phyloP scores from a whole-genome alignment of 371 early-diverging fungal species.

The Haplosporangium sp. region DNA sequence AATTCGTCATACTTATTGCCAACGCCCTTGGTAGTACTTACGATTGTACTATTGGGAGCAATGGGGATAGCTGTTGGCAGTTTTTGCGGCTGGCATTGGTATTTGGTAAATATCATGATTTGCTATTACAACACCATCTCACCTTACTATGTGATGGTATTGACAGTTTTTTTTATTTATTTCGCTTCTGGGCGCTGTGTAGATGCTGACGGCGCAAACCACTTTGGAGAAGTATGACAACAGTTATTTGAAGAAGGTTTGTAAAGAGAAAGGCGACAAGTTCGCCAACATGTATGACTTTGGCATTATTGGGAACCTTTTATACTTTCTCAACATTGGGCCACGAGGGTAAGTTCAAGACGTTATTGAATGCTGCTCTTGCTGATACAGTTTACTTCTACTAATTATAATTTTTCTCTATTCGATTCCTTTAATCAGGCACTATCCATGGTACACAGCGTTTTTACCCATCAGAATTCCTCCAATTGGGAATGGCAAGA shows the following conservation, averaged over 20 bases:
- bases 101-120: slow-evolving; percentile 56
- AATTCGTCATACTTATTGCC: slow-evolving; percentile 70
- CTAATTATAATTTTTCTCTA: neutral
- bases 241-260: slow-evolving; percentile 61
- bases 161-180: neutral
- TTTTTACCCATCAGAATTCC: slow-evolving; percentile 66
- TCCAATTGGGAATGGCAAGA: slow-evolving; percentile 59
- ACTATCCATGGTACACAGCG: slow-evolving; percentile 64
- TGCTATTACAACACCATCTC: neutral
- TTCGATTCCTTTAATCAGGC: neutral
- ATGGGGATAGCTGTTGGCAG: slow-evolving; percentile 69
- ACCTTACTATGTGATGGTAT: neutral
- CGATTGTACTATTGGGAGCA: slow-evolving; percentile 66
- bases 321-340: slow-evolving; percentile 66
- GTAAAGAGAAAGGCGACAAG: slow-evolving; percentile 65
- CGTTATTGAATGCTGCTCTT: too few relatives aligned
- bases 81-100: slow-evolving; percentile 73
- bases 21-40: slow-evolving; percentile 66
- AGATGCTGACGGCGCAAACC: slow-evolving; percentile 67
- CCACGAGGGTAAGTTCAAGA: slow-evolving; percentile 34
- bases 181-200: neutral
- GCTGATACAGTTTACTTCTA: neutral
- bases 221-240: slow-evolving; percentile 73
- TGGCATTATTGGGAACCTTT: slow-evolving; percentile 62
- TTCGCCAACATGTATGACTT: slow-evolving; percentile 73